Evolutionary conservation across 2,329 filamentous ascomycete genomes (phyloP), one percentile per base, ranked within the genome.

Genomic region (Macrophomina phaseolina): DNA sequence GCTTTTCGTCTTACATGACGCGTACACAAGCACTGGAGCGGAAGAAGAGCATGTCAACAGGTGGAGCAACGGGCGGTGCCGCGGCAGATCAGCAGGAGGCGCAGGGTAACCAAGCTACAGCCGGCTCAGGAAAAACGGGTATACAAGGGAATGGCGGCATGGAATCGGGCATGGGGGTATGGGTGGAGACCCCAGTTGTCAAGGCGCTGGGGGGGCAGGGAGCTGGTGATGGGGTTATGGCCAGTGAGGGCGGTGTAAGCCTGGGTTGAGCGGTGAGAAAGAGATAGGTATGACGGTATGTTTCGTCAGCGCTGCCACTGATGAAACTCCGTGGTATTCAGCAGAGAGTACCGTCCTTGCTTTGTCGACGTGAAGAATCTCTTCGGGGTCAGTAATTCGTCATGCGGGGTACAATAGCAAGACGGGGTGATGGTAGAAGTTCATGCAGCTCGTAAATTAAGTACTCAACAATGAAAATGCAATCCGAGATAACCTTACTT

Each of bases 21-120:
- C 78, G 81, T 51, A 76, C 79, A 46, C 71, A 77, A 55, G 77
- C 79, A 66, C 72, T 79, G 60, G 77, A 80, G 67, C 76, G 74
- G 68, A 81, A 80, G 72, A 75, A 76, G 23, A 23, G 23, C 64
- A 71, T 71, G 53, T 69, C 75, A 5, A 74, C 73, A n/a, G 18
- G 18, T 14, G 6, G 9, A 6, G 8, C 23, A 14, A 38, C 18
- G 23, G 30, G 34, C 4, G 42, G 14, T 14, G 30, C 52, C 14
- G 62, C 48, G 11, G 30, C 34, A 28, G 36, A 45, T 36, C 23
- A 65, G 52, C 38, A 65, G 16, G 49, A 42, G 7, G 28, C 30
- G 40, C 51, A 53, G 38, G 58, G 38, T n/a, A 62, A 62, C n/a
- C 32, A 62, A 32, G 34, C 42, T 40, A 55, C 49, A 2, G 46